Evolutionary conservation across 129 eudicot genomes (phyloP), one percentile per base, ranked within the genome.

Genomic region (Apium graveolens): DNA sequence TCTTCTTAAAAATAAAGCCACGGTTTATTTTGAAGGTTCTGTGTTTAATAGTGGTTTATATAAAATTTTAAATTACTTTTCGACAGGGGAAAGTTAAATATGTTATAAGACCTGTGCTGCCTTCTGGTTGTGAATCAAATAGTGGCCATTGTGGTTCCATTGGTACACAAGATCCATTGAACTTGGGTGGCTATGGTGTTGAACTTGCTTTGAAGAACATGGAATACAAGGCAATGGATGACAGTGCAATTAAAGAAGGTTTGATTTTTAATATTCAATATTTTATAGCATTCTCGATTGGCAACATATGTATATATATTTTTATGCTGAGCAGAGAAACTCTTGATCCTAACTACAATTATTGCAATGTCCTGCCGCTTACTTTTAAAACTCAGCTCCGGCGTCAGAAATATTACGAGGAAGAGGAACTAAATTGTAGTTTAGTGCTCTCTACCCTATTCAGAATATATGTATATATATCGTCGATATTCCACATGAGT

Each of bases 171-270:
- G 97, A 90, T 53, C 89, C 97, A 27, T 77, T 95, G 79, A 95
- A 88, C 84, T 79, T 95, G 85, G 98, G 96, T 78, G 98, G 98
- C 46, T 95, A 95, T 85, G 98, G 98, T 77, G 97, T 92, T 45
- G 98, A 95, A 87, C 98, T 95, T 84, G 98, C 98, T 63, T 83
- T 95, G 84, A 95, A 95, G 88, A 95, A 95, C 86, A 95, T 95
- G 98, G 98, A 95, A 80, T 95, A 95, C 60, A 95, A 95, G 80
- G 98, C 98, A 80, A 95, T 95, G 97, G 98, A 95, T 87, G 98
- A 95, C 85, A 95, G 92, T 78, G 86, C 86, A 53, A 81, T 95
- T 65, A 95, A 88, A 79, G 92, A 95, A 85, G 93, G 98, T 92
- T 62, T 82, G 86, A 39, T 32, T 41, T 41, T n/a, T 20, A 11